Conservation (phyloP, 1,284 basidiomycete species). For the Coniophora puteana region DNA sequence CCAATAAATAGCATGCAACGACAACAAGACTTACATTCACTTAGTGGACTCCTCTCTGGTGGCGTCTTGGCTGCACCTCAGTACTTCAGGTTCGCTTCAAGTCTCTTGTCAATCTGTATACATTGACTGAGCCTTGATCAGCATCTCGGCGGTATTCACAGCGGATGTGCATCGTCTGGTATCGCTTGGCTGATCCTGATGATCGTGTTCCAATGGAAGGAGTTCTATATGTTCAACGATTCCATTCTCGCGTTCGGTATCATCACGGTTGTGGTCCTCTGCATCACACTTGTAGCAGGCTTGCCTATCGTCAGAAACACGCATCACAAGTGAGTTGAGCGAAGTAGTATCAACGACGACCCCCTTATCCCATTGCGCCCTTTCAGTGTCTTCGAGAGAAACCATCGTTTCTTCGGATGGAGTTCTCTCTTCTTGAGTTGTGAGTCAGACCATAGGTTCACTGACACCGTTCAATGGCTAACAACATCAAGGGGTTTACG, state of each 20-base stretch:
- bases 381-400: constrained; percentile 63
- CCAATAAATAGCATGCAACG: neutral
- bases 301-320: constrained; percentile 73
- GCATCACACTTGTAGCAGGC: constrained; percentile 52
- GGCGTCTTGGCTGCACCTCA: constrained; percentile 66
- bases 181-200: constrained; percentile 62
- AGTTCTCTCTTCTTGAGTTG: constrained; percentile 56
- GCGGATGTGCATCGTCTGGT: constrained; percentile 67
- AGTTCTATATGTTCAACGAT: constrained; percentile 43
- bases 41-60: constrained; percentile 70
- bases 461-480: too few species aligned
- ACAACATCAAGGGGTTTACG: constrained; percentile 60
- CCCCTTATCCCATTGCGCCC: neutral
- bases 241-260: constrained; percentile 57
- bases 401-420: constrained; percentile 78
- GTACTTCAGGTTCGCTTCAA: constrained; percentile 50
- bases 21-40: constrained; percentile 6
- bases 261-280: constrained; percentile 49
- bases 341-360: constrained; percentile 18
- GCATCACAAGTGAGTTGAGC: constrained; percentile 77
- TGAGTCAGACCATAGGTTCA: constrained; percentile 21
- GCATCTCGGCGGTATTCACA: constrained; percentile 76
- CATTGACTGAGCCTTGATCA: constrained; percentile 24
- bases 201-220: constrained; percentile 49
- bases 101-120: neutral